A percentile compares a stretch with the other conserved stretches of the same genome.
phyloP scores from a whole-genome alignment of 2,329 filamentous ascomycete genomes.

The Alternaria consortialis region DNA sequence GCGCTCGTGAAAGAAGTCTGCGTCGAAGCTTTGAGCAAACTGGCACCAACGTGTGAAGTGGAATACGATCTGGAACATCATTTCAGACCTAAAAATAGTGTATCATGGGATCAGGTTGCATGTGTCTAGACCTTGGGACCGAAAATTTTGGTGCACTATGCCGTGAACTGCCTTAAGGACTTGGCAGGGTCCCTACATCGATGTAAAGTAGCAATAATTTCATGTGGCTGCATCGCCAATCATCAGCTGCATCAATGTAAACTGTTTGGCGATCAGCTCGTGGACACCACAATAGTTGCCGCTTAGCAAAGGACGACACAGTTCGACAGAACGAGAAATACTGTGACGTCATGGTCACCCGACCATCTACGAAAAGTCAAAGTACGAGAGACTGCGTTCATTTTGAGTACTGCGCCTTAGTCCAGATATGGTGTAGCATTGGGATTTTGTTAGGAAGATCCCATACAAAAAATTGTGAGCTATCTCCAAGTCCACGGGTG shows the following conservation, averaged over 20 bases:
- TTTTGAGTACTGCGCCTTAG: not conserved
- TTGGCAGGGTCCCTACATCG: not conserved
- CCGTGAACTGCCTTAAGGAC: not conserved
- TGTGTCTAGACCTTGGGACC: constrained; percentile 5
- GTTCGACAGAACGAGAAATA: not conserved
- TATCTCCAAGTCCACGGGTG: too few species aligned
- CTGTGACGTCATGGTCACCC: not conserved
- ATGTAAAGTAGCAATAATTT: constrained; percentile 1
- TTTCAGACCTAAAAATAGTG: constrained; percentile 10
- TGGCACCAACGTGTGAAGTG: constrained; percentile 3
- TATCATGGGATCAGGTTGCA: not conserved
- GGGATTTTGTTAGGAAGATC: too few species aligned
- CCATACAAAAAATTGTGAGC: too few species aligned
- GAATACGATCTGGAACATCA: constrained; percentile 5
- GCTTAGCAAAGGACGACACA: not conserved
- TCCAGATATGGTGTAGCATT: not conserved
- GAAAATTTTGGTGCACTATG: constrained; percentile 1
- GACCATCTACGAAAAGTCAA: not conserved
- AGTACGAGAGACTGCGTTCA: not conserved
- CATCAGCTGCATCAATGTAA: not conserved
- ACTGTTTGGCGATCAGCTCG: not conserved
- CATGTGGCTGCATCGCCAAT: constrained; percentile 8
- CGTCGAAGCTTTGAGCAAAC: constrained; percentile 1
- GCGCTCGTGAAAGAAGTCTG: constrained; percentile 5
- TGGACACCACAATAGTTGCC: not conserved